Conservation (phyloP, 768 basidiomycete genomes). For the Podaxis sp. region DNA sequence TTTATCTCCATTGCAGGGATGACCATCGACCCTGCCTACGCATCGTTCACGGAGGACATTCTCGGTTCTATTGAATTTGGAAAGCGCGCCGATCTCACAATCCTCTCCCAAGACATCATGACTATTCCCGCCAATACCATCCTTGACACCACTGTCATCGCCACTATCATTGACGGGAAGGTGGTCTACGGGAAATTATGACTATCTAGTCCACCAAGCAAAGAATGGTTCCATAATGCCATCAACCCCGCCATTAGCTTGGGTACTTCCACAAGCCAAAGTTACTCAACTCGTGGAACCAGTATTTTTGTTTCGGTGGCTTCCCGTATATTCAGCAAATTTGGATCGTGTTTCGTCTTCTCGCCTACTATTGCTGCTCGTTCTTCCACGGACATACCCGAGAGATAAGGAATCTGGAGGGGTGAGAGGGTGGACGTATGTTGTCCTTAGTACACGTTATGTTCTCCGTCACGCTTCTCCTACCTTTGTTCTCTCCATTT, state of each 20-base stretch:
- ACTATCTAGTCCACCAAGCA: not conserved
- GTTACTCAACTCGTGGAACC: not conserved
- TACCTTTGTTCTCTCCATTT: not conserved
- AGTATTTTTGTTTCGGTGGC: not conserved
- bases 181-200: slow-evolving; percentile 39
- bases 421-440: not conserved
- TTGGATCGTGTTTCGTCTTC: not conserved
- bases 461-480: slow-evolving; percentile 13
- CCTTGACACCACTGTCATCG: slow-evolving; percentile 63
- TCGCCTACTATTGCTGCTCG: not conserved
- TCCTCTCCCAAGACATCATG: slow-evolving; percentile 85
- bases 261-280: not conserved
- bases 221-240: not conserved
- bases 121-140: slow-evolving; percentile 55
- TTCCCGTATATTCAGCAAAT: not conserved
- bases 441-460: not conserved
- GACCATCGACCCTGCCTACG: slow-evolving; percentile 86
- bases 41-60: slow-evolving; percentile 72
- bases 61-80: slow-evolving; percentile 80
- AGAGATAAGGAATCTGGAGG: not conserved
- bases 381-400: not conserved
- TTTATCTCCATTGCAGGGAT: slow-evolving; percentile 50
- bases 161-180: slow-evolving; percentile 79
- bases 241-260: not conserved
- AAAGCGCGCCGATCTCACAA: slow-evolving; percentile 83